Base-by-base conservation (phyloP, 1,284 basidiomycete species). In the Bjerkandera adusta region DNA sequence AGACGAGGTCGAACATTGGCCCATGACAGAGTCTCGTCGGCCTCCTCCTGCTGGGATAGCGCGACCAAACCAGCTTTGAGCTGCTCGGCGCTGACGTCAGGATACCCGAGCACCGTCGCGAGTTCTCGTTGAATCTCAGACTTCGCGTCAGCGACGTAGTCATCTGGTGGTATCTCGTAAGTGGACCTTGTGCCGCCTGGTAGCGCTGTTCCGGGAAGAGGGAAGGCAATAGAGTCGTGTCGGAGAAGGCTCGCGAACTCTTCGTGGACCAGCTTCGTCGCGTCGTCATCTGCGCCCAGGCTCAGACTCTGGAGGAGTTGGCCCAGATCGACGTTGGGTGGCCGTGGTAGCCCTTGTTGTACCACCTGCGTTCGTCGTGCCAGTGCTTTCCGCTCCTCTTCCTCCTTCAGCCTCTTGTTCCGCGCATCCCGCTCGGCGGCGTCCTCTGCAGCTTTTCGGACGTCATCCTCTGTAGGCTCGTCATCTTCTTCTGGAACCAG, bases 391-490 rank as follows among this genome's bases (percentile, higher is more conserved):
- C 77, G 71, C 61, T 90, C 86, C 64, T 91, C 90, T 56, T 89
- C 86, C 61, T 92, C 91, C 44, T 75, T 76, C 38, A 77, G 66
- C 34, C 81, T 77, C 59, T 77, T 81, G 34, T 91, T 61, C 45
- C 81, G 77, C 1, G 89, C 91, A 64, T 99, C 95, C 20, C 96
- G 78, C 62, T 97, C 94, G 1, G 93, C 89, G 0, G 93, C 93
- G 66, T 99, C 96, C 66, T 96, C 91, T 0, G 75, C 68, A 50
- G 79, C 48, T 11, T 62, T 61, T 4, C 61, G 36, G 3, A 7
- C 67, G 7, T 62, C 72, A 18, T 65, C 72, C n/a, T 64, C 68
- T 2, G 70, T 79, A 2, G 81, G 81, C 8, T 77, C 81, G 12
- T 77, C 79, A 49, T 93, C 92, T 20, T 90, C 87, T 54, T 93